These are phyloP conservation scores for Penicillium palitans DNA, from an alignment of 2,329 filamentous ascomycete genomes.

Conservation along the genomic window DNA sequence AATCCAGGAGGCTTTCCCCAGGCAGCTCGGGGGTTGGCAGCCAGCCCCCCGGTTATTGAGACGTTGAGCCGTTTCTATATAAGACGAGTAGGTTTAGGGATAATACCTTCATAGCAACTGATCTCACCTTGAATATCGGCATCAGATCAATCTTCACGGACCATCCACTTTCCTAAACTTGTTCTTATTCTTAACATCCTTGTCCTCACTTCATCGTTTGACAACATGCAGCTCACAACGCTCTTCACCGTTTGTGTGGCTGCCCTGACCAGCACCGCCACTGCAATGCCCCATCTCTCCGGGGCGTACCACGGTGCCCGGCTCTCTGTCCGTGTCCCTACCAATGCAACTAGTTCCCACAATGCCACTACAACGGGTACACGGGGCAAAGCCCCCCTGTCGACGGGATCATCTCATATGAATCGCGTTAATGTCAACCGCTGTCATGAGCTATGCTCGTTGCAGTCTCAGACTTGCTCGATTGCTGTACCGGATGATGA, in stretches of 20 bases:
- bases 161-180: neutral
- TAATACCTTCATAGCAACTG: neutral
- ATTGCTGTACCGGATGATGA: slow-evolving; percentile 29
- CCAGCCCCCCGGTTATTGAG: slow-evolving; percentile 3
- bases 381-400: slow-evolving; percentile 7
- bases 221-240: slow-evolving; percentile 25
- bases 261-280: slow-evolving; percentile 16
- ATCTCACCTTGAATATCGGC: neutral
- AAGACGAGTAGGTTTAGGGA: neutral
- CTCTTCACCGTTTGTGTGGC: slow-evolving; percentile 16
- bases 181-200: neutral
- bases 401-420: slow-evolving; percentile 12
- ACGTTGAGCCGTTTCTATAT: slow-evolving; percentile 1
- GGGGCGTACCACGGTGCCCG: slow-evolving; percentile 19
- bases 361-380: slow-evolving; percentile 22
- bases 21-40: neutral
- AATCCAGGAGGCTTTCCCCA: slow-evolving; percentile 14
- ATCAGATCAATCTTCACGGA: neutral
- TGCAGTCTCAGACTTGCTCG: slow-evolving; percentile 27
- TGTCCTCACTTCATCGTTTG: neutral
- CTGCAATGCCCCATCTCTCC: slow-evolving; percentile 21
- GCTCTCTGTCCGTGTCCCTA: slow-evolving; percentile 14
- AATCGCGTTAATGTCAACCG: slow-evolving; percentile 14
- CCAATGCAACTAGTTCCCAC: slow-evolving; percentile 15
- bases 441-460: slow-evolving; percentile 28